phyloP scores from a whole-genome alignment of 257 asterid genomes.

The Nicotiana paniculata region DNA sequence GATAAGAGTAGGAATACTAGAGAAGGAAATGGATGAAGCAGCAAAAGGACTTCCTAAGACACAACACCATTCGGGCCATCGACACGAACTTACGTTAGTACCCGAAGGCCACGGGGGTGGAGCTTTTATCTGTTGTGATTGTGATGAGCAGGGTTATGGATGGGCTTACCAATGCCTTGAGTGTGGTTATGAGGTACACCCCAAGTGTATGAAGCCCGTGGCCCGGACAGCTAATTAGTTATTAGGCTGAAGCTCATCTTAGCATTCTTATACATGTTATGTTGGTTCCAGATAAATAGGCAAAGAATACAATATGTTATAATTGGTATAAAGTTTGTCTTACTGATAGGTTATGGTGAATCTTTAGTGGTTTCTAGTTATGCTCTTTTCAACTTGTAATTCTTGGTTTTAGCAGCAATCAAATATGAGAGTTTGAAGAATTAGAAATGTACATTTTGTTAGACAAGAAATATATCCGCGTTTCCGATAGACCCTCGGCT shows the following conservation, averaged over 20 bases:
- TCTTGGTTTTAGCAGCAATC: neutral
- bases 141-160: constrained; percentile 78
- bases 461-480: no score
- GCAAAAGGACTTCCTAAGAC: constrained; percentile 39
- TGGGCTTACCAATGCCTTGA: constrained; percentile 72
- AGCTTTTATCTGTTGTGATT: constrained; percentile 62
- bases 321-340: neutral
- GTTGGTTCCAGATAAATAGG: neutral
- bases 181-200: constrained; percentile 75
- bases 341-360: neutral
- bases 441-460: neutral
- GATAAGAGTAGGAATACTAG: constrained; percentile 27
- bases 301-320: neutral
- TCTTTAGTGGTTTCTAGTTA: neutral
- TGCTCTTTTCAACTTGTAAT: neutral
- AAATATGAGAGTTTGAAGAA: neutral
- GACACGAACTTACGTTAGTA: constrained; percentile 51
- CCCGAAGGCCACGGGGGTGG: constrained; percentile 71
- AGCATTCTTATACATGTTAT: neutral
- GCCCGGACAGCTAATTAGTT: neutral
- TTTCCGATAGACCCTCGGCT: no score
- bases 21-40: constrained; percentile 42
- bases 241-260: neutral
- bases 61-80: constrained; percentile 36
- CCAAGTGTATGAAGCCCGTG: constrained; percentile 41